Percentiles rank a stretch among this genome's conserved stretches.
These are phyloP conservation scores for Penicillium silybi DNA, from an alignment of 495 filamentous ascomycete genomes.

Conservation along the genomic window DNA sequence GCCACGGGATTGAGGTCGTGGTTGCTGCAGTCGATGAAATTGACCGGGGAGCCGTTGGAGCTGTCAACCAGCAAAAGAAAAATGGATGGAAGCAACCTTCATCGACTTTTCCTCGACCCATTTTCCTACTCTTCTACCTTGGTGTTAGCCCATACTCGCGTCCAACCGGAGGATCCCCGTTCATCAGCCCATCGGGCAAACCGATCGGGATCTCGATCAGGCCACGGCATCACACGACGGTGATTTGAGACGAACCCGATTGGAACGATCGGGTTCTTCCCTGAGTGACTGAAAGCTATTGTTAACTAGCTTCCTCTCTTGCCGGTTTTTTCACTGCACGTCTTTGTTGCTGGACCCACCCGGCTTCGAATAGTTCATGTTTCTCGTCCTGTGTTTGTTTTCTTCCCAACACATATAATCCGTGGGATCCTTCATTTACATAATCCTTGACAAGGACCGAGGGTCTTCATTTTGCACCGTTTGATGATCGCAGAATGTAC, in stretches of 20 bases:
- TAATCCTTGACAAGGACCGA: no score
- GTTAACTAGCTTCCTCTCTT: not conserved
- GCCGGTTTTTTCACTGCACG: not conserved
- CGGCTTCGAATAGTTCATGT: not conserved
- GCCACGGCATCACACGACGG: conserved; percentile 16
- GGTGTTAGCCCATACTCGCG: not conserved
- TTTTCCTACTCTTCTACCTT: not conserved
- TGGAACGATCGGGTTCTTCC: no score
- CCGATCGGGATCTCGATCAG: conserved; percentile 7
- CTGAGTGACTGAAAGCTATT: not conserved
- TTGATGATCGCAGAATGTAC: no score
- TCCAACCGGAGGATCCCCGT: conserved; percentile 5
- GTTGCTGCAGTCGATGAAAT: not conserved
- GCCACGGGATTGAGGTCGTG: conserved; percentile 1
- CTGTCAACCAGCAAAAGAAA: not conserved
- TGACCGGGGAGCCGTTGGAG: not conserved
- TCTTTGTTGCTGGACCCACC: conserved; percentile 4
- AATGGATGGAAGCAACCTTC: not conserved
- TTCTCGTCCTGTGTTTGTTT: not conserved
- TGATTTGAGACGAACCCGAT: not conserved
- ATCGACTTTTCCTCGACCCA: not conserved
- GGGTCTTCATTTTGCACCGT: no score
- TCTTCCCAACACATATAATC: not conserved
- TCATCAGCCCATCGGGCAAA: conserved; percentile 18
- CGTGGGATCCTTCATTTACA: no score